These are phyloP conservation scores for Scutellaria minor DNA, from an alignment of 257 asterid genomes.

Conservation along the genomic window DNA sequence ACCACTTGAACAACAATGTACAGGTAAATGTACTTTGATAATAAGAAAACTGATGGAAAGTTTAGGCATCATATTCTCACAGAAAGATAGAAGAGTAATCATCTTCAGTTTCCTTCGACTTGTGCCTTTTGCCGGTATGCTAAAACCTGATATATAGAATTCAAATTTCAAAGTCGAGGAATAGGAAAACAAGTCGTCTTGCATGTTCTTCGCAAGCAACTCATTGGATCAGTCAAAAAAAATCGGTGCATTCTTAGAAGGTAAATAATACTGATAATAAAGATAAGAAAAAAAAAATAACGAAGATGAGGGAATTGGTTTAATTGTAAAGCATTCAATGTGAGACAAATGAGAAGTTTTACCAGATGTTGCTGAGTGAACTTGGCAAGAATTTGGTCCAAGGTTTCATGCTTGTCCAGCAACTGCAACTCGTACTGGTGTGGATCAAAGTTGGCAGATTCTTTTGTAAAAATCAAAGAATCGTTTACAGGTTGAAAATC, in stretches of 20 bases:
- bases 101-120: slow-evolving; percentile 24
- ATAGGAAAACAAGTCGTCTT: too few species aligned
- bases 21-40: slow-evolving; percentile 13
- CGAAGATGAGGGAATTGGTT: not conserved
- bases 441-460: slow-evolving; percentile 45
- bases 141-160: slow-evolving; percentile 45
- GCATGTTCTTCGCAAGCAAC: too few species aligned
- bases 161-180: too few species aligned
- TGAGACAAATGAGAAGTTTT: slow-evolving; percentile 24
- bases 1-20: slow-evolving; percentile 27
- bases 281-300: not conserved
- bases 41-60: slow-evolving; percentile 15
- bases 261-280: too few species aligned
- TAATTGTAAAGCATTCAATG: not conserved
- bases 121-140: slow-evolving; percentile 61
- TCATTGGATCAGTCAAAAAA: too few species aligned
- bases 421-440: slow-evolving; percentile 46
- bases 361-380: slow-evolving; percentile 74
- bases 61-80: slow-evolving; percentile 11
- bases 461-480: slow-evolving; percentile 39
- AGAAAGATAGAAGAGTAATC: not conserved
- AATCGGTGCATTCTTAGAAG: too few species aligned
- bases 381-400: slow-evolving; percentile 67
- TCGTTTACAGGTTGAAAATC: slow-evolving; percentile 42
- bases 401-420: slow-evolving; percentile 63